Base-by-base conservation (phyloP, 345 rosid genomes). In the Eucalyptus curtisii region DNA sequence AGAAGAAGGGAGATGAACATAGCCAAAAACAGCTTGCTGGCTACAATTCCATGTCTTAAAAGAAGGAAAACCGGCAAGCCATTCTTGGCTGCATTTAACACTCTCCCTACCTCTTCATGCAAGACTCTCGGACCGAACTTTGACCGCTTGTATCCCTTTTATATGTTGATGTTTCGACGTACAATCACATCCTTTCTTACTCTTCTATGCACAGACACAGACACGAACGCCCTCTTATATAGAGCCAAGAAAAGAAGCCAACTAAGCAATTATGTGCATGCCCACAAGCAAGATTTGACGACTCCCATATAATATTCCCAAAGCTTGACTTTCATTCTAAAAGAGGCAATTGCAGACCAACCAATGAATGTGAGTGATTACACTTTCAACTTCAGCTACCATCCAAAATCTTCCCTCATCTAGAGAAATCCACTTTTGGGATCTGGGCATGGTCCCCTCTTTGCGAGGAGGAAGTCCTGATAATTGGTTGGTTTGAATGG, bases 21-120 rank as follows among this genome's bases (percentile, higher is more conserved):
- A 92, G 95, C 95, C 95, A 94, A 92, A 91, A 91, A 91, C 92
- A 91, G 92, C 95, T 93, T 88, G 95, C 95, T 94, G 90, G 91
- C 86, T 84, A 52, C 86, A 48, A 40, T 31, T 40, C 44, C 14
- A 48, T 37, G 48, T 76, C 90, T 45, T 19, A 30, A 40, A 89
- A 31, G 16, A 52, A 76, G 25, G 8, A 42, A 27, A 57, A 87
- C 93, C 94, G 94, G 93, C 93, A 93, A 94, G 94, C 92, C 95
- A 94, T 94, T 93, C 95, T 94, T 94, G 95, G 95, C 95, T 94
- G 92, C 92, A 93, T 88, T 92, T 80, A 71, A 90, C 53, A 19
- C 81, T 88, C 94, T 92, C 95, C 92, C 89, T 79, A 81, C 91
- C 89, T 90, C 88, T 88, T 90, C 92, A 89, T 89, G 86, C 20